Evolutionary conservation across 2,329 filamentous ascomycete genomes (phyloP).

Genomic region (Sphaerostilbella broomeana): DNA sequence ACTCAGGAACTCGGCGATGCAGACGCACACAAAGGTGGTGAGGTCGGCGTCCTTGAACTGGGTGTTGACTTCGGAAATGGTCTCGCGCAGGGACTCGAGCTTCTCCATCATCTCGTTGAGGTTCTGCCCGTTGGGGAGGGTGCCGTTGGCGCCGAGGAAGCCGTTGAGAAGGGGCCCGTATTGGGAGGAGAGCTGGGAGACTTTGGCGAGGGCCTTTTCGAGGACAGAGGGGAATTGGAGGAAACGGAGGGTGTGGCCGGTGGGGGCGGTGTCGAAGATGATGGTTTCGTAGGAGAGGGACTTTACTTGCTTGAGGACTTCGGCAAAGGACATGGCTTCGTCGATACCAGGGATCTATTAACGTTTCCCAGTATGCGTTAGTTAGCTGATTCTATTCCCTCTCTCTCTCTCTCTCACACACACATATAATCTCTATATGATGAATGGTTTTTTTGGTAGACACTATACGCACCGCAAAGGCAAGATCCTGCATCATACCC

Average conservation of each 20-base stretch:
- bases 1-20: constrained; percentile 93
- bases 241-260: constrained; percentile 96
- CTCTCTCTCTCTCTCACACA: no score
- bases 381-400: neutral
- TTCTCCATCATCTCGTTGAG: constrained; percentile 89
- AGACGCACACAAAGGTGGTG: constrained; percentile 96
- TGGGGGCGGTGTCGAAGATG: constrained; percentile 97
- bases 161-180: constrained; percentile 95
- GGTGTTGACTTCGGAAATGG: constrained; percentile 90
- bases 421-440: no score
- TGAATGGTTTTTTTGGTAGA: no score
- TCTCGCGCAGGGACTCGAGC: constrained; percentile 87
- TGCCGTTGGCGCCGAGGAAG: constrained; percentile 70
- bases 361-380: neutral
- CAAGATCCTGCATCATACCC: constrained; percentile 97
- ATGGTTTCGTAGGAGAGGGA: constrained; percentile 98
- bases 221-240: constrained; percentile 96
- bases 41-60: constrained; percentile 97
- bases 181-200: constrained; percentile 87
- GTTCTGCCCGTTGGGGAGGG: constrained; percentile 84
- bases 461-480: constrained; percentile 76
- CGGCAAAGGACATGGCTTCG: constrained; percentile 98
- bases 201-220: constrained; percentile 96
- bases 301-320: constrained; percentile 98
- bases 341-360: constrained; percentile 90